A percentile compares a stretch with the other conserved stretches of the same genome.
phyloP scores from a whole-genome alignment of 2,329 filamentous ascomycete species.

The Penicillium sp. region DNA sequence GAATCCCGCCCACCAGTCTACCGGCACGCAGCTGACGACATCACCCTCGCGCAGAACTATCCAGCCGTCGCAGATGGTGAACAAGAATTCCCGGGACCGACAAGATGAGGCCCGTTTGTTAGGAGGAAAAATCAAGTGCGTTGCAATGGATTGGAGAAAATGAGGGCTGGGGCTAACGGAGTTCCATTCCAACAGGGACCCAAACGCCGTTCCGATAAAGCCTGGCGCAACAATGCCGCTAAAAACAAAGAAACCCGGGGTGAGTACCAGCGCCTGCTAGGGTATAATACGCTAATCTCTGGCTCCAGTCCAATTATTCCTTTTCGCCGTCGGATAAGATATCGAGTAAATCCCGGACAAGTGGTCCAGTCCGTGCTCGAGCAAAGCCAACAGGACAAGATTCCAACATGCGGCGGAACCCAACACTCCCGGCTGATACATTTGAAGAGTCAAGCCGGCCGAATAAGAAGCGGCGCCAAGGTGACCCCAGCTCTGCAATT shows the following conservation, averaged over 20 bases:
- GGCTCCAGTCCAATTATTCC: conserved; percentile 14
- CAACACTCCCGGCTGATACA: conserved; percentile 11
- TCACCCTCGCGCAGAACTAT: conserved; percentile 8
- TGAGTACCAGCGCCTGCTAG: conserved; percentile 11
- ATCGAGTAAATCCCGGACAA: conserved; percentile 28
- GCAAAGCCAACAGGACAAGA: conserved; percentile 16
- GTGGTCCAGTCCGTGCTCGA: conserved; percentile 35
- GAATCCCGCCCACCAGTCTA: not conserved
- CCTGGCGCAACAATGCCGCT: conserved; percentile 27
- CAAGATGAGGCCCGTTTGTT: conserved; percentile 25
- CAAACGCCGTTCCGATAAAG: conserved; percentile 29
- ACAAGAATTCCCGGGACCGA: conserved; percentile 12
- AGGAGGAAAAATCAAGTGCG: conserved; percentile 18
- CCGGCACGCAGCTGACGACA: conserved; percentile 16
- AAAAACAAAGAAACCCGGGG: conserved; percentile 24
- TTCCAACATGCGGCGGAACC: not conserved
- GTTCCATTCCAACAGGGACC: conserved; percentile 13
- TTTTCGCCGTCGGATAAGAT: conserved; percentile 30
- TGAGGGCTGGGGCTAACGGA: not conserved
- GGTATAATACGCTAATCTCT: conserved; percentile 2
- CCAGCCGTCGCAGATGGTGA: conserved; percentile 20
- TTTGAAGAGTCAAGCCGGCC: conserved; percentile 25
- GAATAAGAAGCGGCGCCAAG: conserved; percentile 33
- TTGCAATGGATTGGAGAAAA: not conserved
- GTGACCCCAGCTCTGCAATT: conserved; percentile 13